Evolutionary conservation across 495 filamentous ascomycete genomes (phyloP), one percentile per base, ranked within the genome.

Genomic region (Penicillium paradoxum): DNA sequence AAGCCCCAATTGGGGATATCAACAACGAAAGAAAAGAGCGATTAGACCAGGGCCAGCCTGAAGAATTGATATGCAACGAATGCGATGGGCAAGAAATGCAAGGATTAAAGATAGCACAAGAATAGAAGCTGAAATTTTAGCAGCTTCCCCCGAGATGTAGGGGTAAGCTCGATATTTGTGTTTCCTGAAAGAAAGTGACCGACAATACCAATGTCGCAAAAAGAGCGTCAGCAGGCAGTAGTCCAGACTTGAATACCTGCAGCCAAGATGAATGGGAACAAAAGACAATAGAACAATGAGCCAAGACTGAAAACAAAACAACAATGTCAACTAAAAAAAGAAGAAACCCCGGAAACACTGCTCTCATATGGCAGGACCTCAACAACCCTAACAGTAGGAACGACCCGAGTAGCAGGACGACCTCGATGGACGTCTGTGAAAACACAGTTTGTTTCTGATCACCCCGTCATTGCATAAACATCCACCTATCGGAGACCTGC

Each of bases 261-360:
- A 48, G 51, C 53, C 56, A 47, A 50, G 45, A 53, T 50, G 60
- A 56, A 64, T 58, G 53, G n/a, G 58, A 63, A 42, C 57, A 52
- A 46, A 47, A 32, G 25, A 53, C 15, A 39, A 60, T 25, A 46
- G 11, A 42, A 48, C 40, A 25, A 49, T 38, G 24, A 4, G 32
- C 37, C 32, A 53, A 53, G 27, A 17, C 36, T 53, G 10, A 55
- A 13, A 48, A 36, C 27, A 45, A 4, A 37, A 48, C 15, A 51
- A 40, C 41, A 53, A 45, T 46, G 39, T 39, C 40, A 55, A 49
- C 52, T 44, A 54, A 54, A 37, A 49, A 33, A 42, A 53, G 60
- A 61, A 60, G 49, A 53, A 42, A 63, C 18, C 47, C 25, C 17
- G 53, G 39, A 44, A 51, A 22, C 38, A 27, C 25, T 39, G 51